Conservation (phyloP, 768 basidiomycete species). For the Termitomyces sp. region DNA sequence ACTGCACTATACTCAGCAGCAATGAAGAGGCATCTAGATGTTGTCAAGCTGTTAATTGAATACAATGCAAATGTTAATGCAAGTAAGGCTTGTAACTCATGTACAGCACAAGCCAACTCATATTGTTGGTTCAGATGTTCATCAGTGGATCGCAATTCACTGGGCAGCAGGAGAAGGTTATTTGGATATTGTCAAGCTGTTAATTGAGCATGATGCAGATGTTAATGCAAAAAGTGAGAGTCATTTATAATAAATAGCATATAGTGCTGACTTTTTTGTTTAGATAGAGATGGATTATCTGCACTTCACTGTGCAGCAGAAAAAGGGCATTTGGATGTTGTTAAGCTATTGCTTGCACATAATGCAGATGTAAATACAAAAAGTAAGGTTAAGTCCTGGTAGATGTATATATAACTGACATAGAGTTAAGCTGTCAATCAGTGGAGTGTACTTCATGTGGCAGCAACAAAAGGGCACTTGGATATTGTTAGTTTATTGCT, state of each 20-base stretch:
- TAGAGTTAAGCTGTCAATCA: background rate
- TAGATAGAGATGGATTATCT: background rate
- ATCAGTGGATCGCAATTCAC: background rate
- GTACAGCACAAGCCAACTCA: background rate
- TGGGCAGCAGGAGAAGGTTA: background rate
- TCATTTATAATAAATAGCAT: background rate
- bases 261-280: background rate
- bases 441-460: background rate
- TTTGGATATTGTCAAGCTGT: background rate
- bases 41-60: background rate
- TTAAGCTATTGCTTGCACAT: background rate
- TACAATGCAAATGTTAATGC: background rate
- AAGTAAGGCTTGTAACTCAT: background rate
- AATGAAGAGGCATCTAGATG: background rate
- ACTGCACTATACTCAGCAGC: background rate
- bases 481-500: background rate
- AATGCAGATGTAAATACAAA: background rate
- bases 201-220: background rate
- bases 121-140: background rate
- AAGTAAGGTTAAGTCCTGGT: background rate
- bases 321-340: background rate
- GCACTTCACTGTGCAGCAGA: background rate
- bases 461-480: background rate
- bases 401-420: background rate
- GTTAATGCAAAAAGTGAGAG: background rate